Evolutionary conservation across 352 stramenopile genomes (phyloP).

Genomic region (Phytophthora podocarpi): DNA sequence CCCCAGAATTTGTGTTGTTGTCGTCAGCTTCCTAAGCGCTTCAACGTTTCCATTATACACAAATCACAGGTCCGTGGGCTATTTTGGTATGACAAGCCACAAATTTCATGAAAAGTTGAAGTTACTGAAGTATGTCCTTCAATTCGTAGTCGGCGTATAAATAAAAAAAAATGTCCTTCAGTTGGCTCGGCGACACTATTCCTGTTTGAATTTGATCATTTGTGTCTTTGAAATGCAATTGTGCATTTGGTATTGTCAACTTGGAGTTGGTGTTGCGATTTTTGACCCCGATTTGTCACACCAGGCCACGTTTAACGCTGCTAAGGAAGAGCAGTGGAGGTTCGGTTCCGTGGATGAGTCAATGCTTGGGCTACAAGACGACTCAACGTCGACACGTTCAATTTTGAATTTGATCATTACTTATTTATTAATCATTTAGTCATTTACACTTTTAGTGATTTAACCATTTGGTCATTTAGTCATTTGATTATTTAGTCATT

Average conservation of each 20-base stretch:
- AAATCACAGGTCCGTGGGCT: neutral
- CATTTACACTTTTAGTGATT: no score
- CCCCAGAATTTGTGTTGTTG: slow-evolving; percentile 3
- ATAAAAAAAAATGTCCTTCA: no score
- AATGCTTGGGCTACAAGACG: no score
- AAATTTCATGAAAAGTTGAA: neutral
- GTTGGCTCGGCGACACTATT: neutral
- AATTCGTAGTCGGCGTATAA: neutral
- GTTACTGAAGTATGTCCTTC: neutral
- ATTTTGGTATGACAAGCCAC: neutral
- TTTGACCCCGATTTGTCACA: neutral
- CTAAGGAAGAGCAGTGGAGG: no score
- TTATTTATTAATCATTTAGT: no score
- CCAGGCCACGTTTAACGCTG: neutral
- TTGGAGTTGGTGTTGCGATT: neutral
- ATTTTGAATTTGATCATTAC: neutral
- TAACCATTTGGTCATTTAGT: no score
- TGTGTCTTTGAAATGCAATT: no score
- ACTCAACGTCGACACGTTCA: no score
- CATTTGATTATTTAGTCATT: no score
- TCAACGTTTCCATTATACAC: neutral
- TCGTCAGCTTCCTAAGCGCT: neutral
- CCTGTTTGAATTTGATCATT: neutral
- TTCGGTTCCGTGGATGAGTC: no score
- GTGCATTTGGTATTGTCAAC: neutral